These are phyloP conservation scores for Kodamaea sp. DNA, from an alignment of 1,139 yeast species.

Conservation along the genomic window DNA sequence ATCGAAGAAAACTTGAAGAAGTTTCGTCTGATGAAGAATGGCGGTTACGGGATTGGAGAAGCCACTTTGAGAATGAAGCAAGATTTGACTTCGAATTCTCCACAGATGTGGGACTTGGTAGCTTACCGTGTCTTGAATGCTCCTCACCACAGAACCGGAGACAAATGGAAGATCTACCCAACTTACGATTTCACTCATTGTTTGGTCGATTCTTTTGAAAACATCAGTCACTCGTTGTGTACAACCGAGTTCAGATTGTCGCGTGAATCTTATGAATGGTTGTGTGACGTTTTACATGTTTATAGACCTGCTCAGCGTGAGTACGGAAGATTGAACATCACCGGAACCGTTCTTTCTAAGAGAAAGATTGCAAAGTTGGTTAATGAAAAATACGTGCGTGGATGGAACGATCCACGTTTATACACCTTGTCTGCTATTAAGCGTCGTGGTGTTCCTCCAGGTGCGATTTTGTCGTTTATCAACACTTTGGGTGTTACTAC, in stretches of 20 bases:
- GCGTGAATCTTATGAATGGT: slow-evolving; percentile 97
- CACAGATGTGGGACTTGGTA: slow-evolving; percentile 99
- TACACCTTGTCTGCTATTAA: slow-evolving; percentile 92
- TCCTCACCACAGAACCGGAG: slow-evolving; percentile 94
- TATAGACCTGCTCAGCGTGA: slow-evolving; percentile 99
- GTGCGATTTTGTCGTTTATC: slow-evolving; percentile 89
- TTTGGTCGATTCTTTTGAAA: slow-evolving; percentile 95
- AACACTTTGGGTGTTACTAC: slow-evolving; percentile 97
- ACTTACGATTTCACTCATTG: slow-evolving; percentile 99
- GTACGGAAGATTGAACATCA: slow-evolving; percentile 91
- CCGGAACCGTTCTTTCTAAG: slow-evolving; percentile 93
- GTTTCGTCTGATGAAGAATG: slow-evolving; percentile 90
- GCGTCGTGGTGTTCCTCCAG: slow-evolving; percentile 99
- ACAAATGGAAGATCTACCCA: slow-evolving; percentile 96
- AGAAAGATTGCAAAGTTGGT: slow-evolving; percentile 94
- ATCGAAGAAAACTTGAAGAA: slow-evolving; percentile 74
- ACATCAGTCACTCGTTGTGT: slow-evolving; percentile 92
- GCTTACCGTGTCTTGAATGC: slow-evolving; percentile 96
- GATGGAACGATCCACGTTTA: slow-evolving; percentile 98
- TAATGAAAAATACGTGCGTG: slow-evolving; percentile 77
- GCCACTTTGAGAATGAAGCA: slow-evolving; percentile 97
- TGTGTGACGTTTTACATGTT: slow-evolving; percentile 92
- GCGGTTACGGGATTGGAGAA: slow-evolving; percentile 83
- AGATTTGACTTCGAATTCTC: slow-evolving; percentile 86
- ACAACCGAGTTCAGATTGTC: slow-evolving; percentile 92